Conservation (phyloP, 2,329 filamentous ascomycete species). For the Aulographum hederae region DNA sequence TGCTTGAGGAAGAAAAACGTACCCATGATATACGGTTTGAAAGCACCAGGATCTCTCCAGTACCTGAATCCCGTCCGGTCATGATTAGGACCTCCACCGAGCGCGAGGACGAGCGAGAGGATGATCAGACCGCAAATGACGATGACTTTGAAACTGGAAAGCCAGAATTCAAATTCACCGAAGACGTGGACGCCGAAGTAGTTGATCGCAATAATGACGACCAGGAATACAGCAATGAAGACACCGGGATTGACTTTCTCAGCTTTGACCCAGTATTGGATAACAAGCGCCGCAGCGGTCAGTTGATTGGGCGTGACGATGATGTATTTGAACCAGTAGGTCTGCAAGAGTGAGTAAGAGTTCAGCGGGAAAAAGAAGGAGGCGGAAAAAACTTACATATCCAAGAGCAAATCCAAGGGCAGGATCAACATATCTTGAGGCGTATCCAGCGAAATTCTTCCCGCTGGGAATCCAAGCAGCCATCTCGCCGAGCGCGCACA, state of each 20-base stretch:
- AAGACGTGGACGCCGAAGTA: constrained; percentile 39
- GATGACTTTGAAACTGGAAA: constrained; percentile 27
- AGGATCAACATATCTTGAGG: constrained; percentile 61
- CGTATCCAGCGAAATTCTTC: constrained; percentile 68
- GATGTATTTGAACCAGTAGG: constrained; percentile 57
- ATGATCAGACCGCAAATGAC: constrained; percentile 27
- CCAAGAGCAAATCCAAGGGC: constrained; percentile 65
- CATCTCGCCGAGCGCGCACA: constrained; percentile 56
- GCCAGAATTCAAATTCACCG: constrained; percentile 31
- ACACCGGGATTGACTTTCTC: constrained; percentile 58
- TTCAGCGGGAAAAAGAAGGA: constrained; percentile 10
- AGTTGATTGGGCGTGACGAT: constrained; percentile 75
- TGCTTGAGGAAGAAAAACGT: no score
- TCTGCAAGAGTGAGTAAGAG: constrained; percentile 12
- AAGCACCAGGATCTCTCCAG: constrained; percentile 25
- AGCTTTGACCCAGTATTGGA: constrained; percentile 55
- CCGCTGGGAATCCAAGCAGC: constrained; percentile 63
- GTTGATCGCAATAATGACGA: constrained; percentile 25
- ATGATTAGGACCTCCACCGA: constrained; percentile 22
- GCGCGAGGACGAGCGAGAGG: constrained; percentile 22
- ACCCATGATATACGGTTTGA: constrained; percentile 19
- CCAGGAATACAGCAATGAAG: constrained; percentile 46
- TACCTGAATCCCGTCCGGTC: constrained; percentile 25
- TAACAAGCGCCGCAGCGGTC: constrained; percentile 61
- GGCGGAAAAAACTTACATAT: constrained; percentile 30